These are phyloP conservation scores for Penicillium hesseltinei DNA, from an alignment of 2,329 filamentous ascomycete genomes.

Conservation along the genomic window DNA sequence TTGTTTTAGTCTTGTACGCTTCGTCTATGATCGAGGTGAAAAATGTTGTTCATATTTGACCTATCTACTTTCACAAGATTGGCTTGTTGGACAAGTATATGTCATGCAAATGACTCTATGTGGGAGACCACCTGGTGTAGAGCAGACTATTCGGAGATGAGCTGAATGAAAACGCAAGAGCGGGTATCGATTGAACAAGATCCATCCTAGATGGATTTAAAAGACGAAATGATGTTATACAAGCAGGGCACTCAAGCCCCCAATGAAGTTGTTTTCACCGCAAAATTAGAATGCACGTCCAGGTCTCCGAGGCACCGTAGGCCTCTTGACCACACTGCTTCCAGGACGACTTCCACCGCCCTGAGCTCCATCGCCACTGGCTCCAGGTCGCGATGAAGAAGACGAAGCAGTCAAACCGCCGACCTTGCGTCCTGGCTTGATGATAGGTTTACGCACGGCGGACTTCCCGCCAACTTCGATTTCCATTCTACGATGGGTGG, in stretches of 20 bases:
- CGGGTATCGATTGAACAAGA: conserved; percentile 14
- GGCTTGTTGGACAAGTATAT: neutral
- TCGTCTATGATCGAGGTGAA: neutral
- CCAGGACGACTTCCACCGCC: conserved; percentile 19
- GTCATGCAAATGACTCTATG: neutral
- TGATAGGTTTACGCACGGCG: conserved; percentile 35
- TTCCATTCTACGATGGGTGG: conserved; percentile 35
- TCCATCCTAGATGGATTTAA: conserved; percentile 2
- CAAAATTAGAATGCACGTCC: conserved; percentile 35
- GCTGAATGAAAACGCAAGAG: neutral
- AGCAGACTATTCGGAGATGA: neutral
- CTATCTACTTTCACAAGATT: neutral
- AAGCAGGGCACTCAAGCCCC: neutral
- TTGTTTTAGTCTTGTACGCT: neutral
- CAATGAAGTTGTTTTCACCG: neutral
- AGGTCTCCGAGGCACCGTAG: conserved; percentile 33
- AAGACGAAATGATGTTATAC: neutral
- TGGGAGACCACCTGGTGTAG: neutral
- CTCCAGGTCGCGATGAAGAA: conserved; percentile 23
- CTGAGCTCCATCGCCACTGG: conserved; percentile 1
- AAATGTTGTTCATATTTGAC: conserved; percentile 1
- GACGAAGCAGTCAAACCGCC: conserved; percentile 33
- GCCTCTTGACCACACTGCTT: conserved; percentile 42
- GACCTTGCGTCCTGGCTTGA: conserved; percentile 27
- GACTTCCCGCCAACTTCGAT: conserved; percentile 35